Evolutionary conservation across 2,329 filamentous ascomycete species (phyloP), one percentile per base, ranked within the genome.

Genomic region (Malbranchea zuffiana): DNA sequence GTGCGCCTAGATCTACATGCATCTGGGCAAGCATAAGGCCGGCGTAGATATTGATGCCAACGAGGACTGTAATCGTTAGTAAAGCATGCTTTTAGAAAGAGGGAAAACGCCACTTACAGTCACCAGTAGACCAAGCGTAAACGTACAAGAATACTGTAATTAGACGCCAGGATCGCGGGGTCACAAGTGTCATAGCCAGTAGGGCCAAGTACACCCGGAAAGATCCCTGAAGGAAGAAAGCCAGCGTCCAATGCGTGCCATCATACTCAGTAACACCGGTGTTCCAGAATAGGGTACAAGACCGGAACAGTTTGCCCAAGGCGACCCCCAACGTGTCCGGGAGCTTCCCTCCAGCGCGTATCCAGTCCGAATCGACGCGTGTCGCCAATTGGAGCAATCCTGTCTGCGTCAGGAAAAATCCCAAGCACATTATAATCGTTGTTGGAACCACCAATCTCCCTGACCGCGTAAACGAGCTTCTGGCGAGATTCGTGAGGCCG

Each of bases 151-250:
- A 50, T 8, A 43, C 49, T 18, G 57, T 58, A 23, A 62, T 43
- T 10, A 59, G 26, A 31, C 58, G 50, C 25, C 60, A 53, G 30
- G 51, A 56, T 32, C 54, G 55, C 2, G 58, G 53, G 30, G 50
- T 56, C 16, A 62, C 54, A 42, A 62, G 41, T 24, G 56, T 51
- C 2, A 60, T 62, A 3, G 58, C 61, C 39, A 64, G 46, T 47
- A 65, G 56, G 24, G 59, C 62, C 7, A 57, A 50, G 44, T 64
- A 65, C 2, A 64, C 59, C 33, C 62, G 40, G 49, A 65, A 60
- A 32, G 55, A 59, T 15, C 58, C 61, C 37, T 62, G 53, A 26
- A 65, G 38, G 42, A 65, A 64, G 43, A 62, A 49, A 27, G 57
- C 56, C 27, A 65, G 49, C 8, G 61, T 62, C 61, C 61, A 65